phyloP scores from a whole-genome alignment of 2,329 filamentous ascomycete species.

The Myriosclerotinia curreyana region DNA sequence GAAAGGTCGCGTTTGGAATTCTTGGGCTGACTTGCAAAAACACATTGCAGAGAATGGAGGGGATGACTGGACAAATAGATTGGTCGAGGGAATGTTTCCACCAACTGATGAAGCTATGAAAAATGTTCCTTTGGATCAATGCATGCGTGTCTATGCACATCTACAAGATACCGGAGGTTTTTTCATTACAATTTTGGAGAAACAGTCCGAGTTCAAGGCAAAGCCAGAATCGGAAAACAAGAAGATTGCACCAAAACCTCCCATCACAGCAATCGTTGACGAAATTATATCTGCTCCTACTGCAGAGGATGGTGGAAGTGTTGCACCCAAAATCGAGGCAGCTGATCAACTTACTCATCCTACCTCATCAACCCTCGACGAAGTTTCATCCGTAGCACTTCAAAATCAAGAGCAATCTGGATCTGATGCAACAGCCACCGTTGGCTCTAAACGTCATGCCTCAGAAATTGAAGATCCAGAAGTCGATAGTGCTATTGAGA shows the following conservation, averaged over 20 bases:
- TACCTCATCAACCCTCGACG: slow-evolving; percentile 32
- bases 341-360: slow-evolving; percentile 33
- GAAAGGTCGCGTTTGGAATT: slow-evolving; percentile 71
- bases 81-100: slow-evolving; percentile 84
- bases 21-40: slow-evolving; percentile 77
- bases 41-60: slow-evolving; percentile 59
- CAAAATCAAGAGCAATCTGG: slow-evolving; percentile 38
- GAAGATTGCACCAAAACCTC: slow-evolving; percentile 45
- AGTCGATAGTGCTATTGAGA: slow-evolving; percentile 28
- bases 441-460: slow-evolving; percentile 40
- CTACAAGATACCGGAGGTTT: slow-evolving; percentile 95
- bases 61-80: slow-evolving; percentile 58
- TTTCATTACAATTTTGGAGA: slow-evolving; percentile 94
- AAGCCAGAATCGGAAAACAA: slow-evolving; percentile 64
- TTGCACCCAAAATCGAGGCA: slow-evolving; percentile 38
- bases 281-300: slow-evolving; percentile 40
- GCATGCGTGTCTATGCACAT: slow-evolving; percentile 92
- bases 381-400: slow-evolving; percentile 34
- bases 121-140: slow-evolving; percentile 77
- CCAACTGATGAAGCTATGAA: slow-evolving; percentile 52
- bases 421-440: slow-evolving; percentile 28
- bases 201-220: slow-evolving; percentile 79
- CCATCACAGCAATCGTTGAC: slow-evolving; percentile 43
- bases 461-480: slow-evolving; percentile 38
- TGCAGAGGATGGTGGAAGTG: slow-evolving; percentile 35